Conservation (phyloP, 2,329 filamentous ascomycete genomes). For the Herpotrichia juniperi region DNA sequence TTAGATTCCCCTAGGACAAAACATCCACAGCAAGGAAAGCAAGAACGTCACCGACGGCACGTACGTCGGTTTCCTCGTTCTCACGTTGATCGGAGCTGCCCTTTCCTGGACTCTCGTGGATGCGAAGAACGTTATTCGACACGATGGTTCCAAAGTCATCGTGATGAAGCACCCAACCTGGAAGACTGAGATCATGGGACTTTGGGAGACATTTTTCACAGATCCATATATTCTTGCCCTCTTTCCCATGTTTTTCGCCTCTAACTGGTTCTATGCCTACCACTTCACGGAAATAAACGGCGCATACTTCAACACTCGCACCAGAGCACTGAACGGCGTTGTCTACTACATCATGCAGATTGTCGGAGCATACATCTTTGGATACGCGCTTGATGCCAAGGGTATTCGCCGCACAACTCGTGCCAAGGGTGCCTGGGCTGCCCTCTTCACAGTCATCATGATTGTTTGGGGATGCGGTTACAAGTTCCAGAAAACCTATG, state of each 20-base stretch:
- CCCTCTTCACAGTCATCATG: conserved; percentile 74
- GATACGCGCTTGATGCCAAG: conserved; percentile 68
- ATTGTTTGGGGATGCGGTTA: conserved; percentile 84
- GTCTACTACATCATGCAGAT: conserved; percentile 85
- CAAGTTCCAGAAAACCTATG: conserved; percentile 72
- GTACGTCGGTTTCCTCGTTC: conserved; percentile 87
- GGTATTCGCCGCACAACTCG: conserved; percentile 67
- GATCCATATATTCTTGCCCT: conserved; percentile 77
- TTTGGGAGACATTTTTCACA: conserved; percentile 72
- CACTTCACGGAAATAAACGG: conserved; percentile 78
- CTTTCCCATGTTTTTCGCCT: conserved; percentile 82
- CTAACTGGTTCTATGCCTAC: conserved; percentile 82
- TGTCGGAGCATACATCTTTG: conserved; percentile 74
- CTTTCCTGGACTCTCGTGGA: conserved; percentile 74
- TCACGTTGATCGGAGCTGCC: conserved; percentile 74
- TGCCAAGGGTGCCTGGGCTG: conserved; percentile 67
- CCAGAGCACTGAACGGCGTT: conserved; percentile 75
- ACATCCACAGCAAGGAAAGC: conserved; percentile 63
- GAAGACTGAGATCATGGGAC: conserved; percentile 77
- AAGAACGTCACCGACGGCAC: conserved; percentile 73
- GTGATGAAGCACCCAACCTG: conserved; percentile 91
- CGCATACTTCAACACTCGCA: conserved; percentile 74
- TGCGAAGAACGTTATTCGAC: conserved; percentile 73
- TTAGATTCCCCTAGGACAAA: conserved; percentile 74
- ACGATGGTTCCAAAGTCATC: conserved; percentile 79